Conservation (phyloP, 2,329 filamentous ascomycete genomes). For the Nigrospora sphaerica region DNA sequence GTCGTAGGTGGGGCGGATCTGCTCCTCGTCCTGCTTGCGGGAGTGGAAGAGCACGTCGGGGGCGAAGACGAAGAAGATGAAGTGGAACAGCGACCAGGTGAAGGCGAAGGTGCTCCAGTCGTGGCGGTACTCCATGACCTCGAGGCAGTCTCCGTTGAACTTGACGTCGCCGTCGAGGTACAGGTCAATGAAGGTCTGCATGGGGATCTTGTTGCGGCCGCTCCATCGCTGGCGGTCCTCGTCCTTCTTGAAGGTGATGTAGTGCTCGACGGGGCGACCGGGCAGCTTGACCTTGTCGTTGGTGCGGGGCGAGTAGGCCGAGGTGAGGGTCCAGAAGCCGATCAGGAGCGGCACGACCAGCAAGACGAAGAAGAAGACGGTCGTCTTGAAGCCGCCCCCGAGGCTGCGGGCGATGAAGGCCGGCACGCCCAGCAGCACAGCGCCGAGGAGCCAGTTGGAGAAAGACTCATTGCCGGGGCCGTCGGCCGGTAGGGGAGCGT, state of each 20-base stretch:
- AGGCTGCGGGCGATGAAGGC: slow-evolving; percentile 73
- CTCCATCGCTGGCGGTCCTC: slow-evolving; percentile 54
- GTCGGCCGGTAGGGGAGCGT: slow-evolving; percentile 85
- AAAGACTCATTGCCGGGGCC: slow-evolving; percentile 75
- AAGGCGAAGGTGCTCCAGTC: slow-evolving; percentile 93
- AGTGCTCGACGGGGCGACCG: slow-evolving; percentile 79
- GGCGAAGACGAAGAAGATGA: slow-evolving; percentile 75
- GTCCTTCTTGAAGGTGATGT: slow-evolving; percentile 68
- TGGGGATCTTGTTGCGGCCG: slow-evolving; percentile 70
- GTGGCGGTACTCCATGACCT: slow-evolving; percentile 83
- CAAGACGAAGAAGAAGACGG: slow-evolving; percentile 74
- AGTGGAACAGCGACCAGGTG: slow-evolving; percentile 73
- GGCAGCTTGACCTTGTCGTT: slow-evolving; percentile 83
- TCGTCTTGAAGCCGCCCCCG: slow-evolving; percentile 76
- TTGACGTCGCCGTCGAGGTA: slow-evolving; percentile 90
- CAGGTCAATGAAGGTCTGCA: slow-evolving; percentile 92
- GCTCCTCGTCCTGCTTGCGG: slow-evolving; percentile 87
- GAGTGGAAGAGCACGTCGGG: slow-evolving; percentile 87
- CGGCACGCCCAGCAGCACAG: slow-evolving; percentile 62
- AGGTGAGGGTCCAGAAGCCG: slow-evolving; percentile 71
- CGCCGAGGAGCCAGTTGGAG: slow-evolving; percentile 70
- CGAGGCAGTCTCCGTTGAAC: slow-evolving; percentile 84
- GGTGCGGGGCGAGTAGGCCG: slow-evolving; percentile 72
- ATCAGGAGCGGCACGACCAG: slow-evolving; percentile 69
- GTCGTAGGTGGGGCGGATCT: slow-evolving; percentile 93